Conservation (phyloP, 306 rosid genomes). For the Boehmeria nivea region DNA sequence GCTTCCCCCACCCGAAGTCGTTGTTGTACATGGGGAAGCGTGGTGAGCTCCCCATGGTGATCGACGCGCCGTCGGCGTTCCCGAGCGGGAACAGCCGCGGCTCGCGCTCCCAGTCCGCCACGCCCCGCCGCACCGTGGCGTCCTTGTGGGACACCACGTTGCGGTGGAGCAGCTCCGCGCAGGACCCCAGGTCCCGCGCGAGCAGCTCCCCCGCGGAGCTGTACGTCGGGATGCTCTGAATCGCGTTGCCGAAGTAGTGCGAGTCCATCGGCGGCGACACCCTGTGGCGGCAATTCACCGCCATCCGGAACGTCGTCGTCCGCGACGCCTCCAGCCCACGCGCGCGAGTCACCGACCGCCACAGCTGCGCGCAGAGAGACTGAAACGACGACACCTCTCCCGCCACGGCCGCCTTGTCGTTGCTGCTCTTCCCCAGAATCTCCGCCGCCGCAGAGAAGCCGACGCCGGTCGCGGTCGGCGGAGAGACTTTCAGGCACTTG, state of each 20-base stretch:
- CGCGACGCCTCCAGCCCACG: conserved; percentile 39
- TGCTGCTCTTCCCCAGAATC: conserved; percentile 31
- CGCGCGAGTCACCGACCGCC: conserved; percentile 84
- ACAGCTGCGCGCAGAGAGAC: conserved; percentile 71
- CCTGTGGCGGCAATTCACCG: conserved; percentile 86
- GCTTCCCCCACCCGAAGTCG: conserved; percentile 83
- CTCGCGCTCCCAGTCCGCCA: conserved; percentile 62
- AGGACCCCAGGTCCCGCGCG: conserved; percentile 47
- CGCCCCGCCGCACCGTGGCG: conserved; percentile 54
- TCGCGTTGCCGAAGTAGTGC: conserved; percentile 81
- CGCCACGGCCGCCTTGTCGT: conserved; percentile 30
- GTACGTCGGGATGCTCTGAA: conserved; percentile 82
- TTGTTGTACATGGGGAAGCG: conserved; percentile 88
- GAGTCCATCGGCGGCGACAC: conserved; percentile 58
- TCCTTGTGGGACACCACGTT: conserved; percentile 68
- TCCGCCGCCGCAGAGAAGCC: conserved; percentile 33
- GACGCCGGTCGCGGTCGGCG: conserved; percentile 8
- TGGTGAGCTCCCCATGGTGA: conserved; percentile 92
- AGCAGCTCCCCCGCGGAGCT: conserved; percentile 46
- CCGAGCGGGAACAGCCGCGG: conserved; percentile 83
- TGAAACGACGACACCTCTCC: conserved; percentile 82
- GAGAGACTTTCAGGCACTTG: neutral
- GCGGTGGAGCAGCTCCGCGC: conserved; percentile 50
- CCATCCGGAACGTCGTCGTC: conserved; percentile 84
- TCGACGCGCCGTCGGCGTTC: conserved; percentile 74